Evolutionary conservation across 495 filamentous ascomycete species (phyloP), one percentile per base, ranked within the genome.

Genomic region (Massariosphaeria phaeospora): DNA sequence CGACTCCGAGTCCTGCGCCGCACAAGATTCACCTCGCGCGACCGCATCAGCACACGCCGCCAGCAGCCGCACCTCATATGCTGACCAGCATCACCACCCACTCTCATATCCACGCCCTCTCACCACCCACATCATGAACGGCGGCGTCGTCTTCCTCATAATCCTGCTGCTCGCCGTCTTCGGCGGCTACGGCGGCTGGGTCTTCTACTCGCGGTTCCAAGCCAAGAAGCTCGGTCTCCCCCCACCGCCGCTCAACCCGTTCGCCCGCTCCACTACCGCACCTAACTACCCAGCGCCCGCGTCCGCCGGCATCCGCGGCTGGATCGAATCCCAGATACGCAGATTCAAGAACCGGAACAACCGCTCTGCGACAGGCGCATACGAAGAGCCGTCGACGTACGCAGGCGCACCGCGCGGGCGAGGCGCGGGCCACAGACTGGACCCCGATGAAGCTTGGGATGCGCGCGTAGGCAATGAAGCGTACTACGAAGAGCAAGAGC

Each of bases 371-470:
- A 65, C 74, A 0, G 82, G 82, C 47, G 82, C 82, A 21, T 86
- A 86, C 72, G 84, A 86, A 63, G 72, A 73, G 35, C 60, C 64
- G 26, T 62, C 60, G 3, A 66, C 69, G 0, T 67, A 69, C 65
- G 65, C 67, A 63, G 70, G 67, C 26, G 66, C 39, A 34, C 48
- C 33, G 23, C 39, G 56, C 12, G 56, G 36, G n/a, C 63, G 52
- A 24, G 62, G 51, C 58, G 62, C 0, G 54, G 61, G 67, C 73
- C 74, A 30, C 63, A 13, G 75, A 17, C 70, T 85, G 24, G 84
- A 88, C 63, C 84, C 82, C 0, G 84, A 88, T 66, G 83, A 84
- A 52, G 83, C 84, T 21, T 88, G 84, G 84, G 83, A 86, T 71
- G 59, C 83, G 42, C 65, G 81, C 29, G 84, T 88, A 3, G 82